phyloP scores from a whole-genome alignment of 306 rosid genomes.

The Cicer arietinum region DNA sequence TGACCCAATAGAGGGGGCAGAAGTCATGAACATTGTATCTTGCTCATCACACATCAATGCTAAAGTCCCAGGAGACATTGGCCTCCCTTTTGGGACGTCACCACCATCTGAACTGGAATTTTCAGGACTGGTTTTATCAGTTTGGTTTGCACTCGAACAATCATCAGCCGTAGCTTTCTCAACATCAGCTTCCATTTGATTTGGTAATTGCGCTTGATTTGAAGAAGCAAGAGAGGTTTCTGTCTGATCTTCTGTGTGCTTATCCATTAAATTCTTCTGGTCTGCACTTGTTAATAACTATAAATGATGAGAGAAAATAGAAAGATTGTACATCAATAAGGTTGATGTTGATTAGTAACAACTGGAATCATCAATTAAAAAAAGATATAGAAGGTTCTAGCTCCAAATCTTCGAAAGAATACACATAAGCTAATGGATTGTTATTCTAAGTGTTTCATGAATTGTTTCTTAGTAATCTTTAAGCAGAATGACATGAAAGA shows the following conservation, averaged over 20 bases:
- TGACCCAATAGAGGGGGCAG: conserved; percentile 72
- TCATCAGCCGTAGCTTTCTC: conserved; percentile 77
- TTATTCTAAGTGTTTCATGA: conserved; percentile 10
- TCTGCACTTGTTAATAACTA: conserved; percentile 56
- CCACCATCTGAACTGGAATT: conserved; percentile 80
- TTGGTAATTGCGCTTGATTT: conserved; percentile 72
- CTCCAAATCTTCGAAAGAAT: conserved; percentile 15
- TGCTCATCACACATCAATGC: conserved; percentile 99
- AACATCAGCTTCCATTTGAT: conserved; percentile 59
- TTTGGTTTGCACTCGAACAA: conserved; percentile 80
- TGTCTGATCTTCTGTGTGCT: conserved; percentile 65
- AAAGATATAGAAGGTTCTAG: conserved; percentile 36
- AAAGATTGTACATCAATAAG: conserved; percentile 21
- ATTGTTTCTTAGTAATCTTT: conserved; percentile 22
- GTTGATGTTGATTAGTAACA: conserved; percentile 33
- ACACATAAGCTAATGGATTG: not conserved
- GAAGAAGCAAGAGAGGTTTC: conserved; percentile 79
- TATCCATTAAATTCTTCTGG: conserved; percentile 66
- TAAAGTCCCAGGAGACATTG: conserved; percentile 98
- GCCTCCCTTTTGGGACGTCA: conserved; percentile 73
- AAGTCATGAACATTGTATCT: conserved; percentile 90
- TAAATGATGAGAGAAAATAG: conserved; percentile 43
- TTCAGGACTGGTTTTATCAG: conserved; percentile 67
- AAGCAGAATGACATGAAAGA: not conserved
- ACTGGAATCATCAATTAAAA: conserved; percentile 29